Evolutionary conservation across 2,329 filamentous ascomycete genomes (phyloP), one percentile per base, ranked within the genome.

Genomic region (Coniochaeta sp.): DNA sequence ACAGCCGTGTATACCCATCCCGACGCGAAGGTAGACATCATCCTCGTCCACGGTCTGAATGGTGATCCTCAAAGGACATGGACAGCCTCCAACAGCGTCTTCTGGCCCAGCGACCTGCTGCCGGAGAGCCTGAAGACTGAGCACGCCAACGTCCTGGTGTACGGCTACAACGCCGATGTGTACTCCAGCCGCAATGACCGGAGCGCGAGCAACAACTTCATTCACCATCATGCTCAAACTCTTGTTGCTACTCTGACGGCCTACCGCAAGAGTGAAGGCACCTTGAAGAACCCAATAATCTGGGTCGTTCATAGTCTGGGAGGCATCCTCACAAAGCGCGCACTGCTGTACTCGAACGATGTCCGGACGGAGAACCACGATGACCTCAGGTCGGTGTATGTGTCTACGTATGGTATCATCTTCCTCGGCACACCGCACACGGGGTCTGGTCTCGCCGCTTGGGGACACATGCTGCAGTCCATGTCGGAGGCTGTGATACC

Each of bases 351-450:
- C 63, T 86, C 83, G 45, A 78, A 80, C 57, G 84, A 82, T 59
- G 64, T 87, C 12, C 74, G 72, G 7, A 76, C 75, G 35, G 75
- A 78, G 52, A 76, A 81, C 57, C 78, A 83, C 32, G 80, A 87
- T 54, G 77, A 86, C 52, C 75, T 82, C 31, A 78, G 85, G 18
- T 85, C 84, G 10, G 80, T 90, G 50, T 89, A 79, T 58, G 77
- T 89, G 9, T 89, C 85, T 1, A 91, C 87, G 0, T 91, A 85
- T 61, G 87, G 83, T 22, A 80, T 91, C 52, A 74, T 91, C 30
- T 91, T 91, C 63, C 74, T 91, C 26, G 87, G 87, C 13, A 91
- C 87, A 13, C 87, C 87, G 6, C 87, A 91, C 64, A 81, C 77
- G 16, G 87, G 86, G 8, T 82, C 85, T 1, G 83, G 84, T 56